These are phyloP conservation scores for Gaeumannomyces tritici DNA, from an alignment of 2,329 filamentous ascomycete genomes.

Conservation along the genomic window DNA sequence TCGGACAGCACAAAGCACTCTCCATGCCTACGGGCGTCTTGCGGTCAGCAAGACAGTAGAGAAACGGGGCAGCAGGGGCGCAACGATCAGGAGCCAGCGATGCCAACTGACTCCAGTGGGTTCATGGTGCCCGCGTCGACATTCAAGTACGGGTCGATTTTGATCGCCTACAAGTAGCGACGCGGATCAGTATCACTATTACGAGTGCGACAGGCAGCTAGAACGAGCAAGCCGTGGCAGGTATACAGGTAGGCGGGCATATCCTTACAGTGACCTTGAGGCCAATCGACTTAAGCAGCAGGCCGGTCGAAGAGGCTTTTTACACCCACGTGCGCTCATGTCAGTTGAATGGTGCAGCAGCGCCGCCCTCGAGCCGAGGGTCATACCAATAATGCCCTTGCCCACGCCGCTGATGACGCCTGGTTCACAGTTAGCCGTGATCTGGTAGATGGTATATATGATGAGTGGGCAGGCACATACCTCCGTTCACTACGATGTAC, in stretches of 20 bases:
- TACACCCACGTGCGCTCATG: neutral
- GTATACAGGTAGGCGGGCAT: constrained; percentile 45
- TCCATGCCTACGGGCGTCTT: constrained; percentile 51
- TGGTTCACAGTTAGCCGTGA: neutral
- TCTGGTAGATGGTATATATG: neutral
- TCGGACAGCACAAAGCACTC: constrained; percentile 85
- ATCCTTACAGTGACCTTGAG: constrained; percentile 56
- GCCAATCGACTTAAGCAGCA: constrained; percentile 71
- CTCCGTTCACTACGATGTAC: constrained; percentile 15
- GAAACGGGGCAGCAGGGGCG: neutral
- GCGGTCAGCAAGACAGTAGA: constrained; percentile 4
- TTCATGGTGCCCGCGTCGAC: constrained; percentile 24
- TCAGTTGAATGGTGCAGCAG: neutral
- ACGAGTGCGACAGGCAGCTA: neutral
- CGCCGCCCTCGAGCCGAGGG: neutral
- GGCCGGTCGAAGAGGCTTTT: constrained; percentile 27
- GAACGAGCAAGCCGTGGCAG: neutral
- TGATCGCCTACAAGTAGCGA: constrained; percentile 19
- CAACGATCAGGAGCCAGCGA: neutral
- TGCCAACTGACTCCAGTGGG: constrained; percentile 23
- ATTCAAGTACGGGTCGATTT: constrained; percentile 42
- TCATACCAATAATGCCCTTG: constrained; percentile 13
- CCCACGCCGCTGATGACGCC: constrained; percentile 15
- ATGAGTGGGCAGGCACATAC: neutral
- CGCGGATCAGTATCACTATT: neutral